phyloP scores from a whole-genome alignment of 1,139 yeast genomes.

The Spathaspora sp. region DNA sequence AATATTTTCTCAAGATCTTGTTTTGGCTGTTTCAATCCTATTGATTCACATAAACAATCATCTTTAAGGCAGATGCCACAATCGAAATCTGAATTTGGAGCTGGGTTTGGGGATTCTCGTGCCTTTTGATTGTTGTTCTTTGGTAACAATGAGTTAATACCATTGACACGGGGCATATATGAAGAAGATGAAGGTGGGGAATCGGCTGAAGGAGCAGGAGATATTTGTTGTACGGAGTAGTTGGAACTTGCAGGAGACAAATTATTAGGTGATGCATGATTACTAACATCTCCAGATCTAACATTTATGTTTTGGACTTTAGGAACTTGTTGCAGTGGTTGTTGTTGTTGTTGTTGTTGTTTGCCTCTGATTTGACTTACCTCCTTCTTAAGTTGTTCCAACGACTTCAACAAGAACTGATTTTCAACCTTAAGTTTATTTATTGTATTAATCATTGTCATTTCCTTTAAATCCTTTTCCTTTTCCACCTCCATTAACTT shows the following conservation, averaged over 20 bases:
- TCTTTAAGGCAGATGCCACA: conserved; percentile 73
- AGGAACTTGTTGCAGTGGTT: conserved; percentile 4
- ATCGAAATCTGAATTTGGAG: conserved; percentile 28
- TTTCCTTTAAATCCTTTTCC: conserved; percentile 61
- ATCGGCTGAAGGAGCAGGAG: conserved; percentile 58
- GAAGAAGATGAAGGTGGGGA: conserved; percentile 30
- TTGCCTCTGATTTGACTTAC: conserved; percentile 18
- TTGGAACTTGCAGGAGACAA: conserved; percentile 32
- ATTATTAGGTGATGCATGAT: conserved; percentile 13
- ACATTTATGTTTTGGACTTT: not conserved
- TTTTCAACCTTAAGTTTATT: conserved; percentile 43
- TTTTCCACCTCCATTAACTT: conserved; percentile 61
- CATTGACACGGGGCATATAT: not conserved
- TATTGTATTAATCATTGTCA: conserved; percentile 54
- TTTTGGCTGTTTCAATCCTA: conserved; percentile 48
- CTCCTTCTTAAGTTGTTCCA: conserved; percentile 37
- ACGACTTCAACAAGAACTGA: conserved; percentile 32
- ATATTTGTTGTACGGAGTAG: conserved; percentile 46
- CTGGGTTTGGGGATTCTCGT: conserved; percentile 1
- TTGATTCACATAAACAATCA: conserved; percentile 65
- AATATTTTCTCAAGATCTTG: conserved; percentile 14
- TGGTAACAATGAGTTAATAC: conserved; percentile 20
- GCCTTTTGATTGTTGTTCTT: conserved; percentile 13
- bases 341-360: conserved; percentile 7
- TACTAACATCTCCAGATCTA: conserved; percentile 7